Evolutionary conservation across 2,329 filamentous ascomycete genomes (phyloP), one percentile per base, ranked within the genome.

Genomic region (Fusarium siculi): DNA sequence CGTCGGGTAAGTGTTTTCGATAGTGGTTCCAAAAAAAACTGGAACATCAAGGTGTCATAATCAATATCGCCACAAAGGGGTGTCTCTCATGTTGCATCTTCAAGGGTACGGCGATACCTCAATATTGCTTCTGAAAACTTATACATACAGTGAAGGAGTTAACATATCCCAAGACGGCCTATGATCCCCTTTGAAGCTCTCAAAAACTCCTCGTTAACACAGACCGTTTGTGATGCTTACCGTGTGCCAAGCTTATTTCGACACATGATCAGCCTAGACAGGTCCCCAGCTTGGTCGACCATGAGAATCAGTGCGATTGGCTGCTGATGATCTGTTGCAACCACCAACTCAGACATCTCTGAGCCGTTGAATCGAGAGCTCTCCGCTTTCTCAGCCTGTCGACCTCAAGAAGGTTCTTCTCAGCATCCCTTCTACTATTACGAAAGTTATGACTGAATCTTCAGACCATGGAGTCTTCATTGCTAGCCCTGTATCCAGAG

Each of bases 221-320:
- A 68, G 63, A 46, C 46, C 34, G 56, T 53, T 54, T 34, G 25
- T 57, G 67, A 30, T 67, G 55, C 60, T 61, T 66, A 62, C 62
- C 46, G 55, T 73, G 66, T 56, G 70, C 39, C 66, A 59, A 73
- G 70, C 47, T 73, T 56, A 66, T 70, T 53, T 73, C 37, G 66
- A 66, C 70, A 70, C 70, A 72, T 72, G 70, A 73, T 73, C 70
- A 72, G 32, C 49, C 53, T 52, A 60, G 69, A 73, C 57, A 73
- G 70, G 60, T 72, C 60, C 67, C 58, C 44, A 59, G 71, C 59
- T 75, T 62, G 68, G 63, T 74, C 68, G 49, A 68, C 74, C 59
- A 73, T 63, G 53, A 58, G 55, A 61, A 49, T 49, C 58, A 30
- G 66, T 56, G 70, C 66, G 65, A 77, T 77, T 77, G 76, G 76